Base-by-base conservation (phyloP, 306 rosid genomes). In the Lablab purpureus region DNA sequence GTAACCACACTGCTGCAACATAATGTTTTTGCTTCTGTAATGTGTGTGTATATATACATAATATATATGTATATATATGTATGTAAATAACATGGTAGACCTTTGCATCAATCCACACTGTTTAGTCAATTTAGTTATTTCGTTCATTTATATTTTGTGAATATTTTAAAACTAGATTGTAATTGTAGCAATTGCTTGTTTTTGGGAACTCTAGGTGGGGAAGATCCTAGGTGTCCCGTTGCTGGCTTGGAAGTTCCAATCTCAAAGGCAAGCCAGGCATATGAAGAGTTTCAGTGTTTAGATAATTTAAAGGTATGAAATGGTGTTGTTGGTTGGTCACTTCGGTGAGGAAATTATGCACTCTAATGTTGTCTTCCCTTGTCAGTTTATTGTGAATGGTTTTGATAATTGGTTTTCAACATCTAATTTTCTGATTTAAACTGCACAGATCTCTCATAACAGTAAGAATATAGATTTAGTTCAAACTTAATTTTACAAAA, bases 171-270 rank as follows among this genome's bases (percentile, higher is more conserved):
- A 49, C 80, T 84, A 52, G 67, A 43, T 30, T 74, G 46, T 55
- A 58, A 71, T 58, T 70, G 76, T 67, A 76, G 36, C 62, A 37
- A 60, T 41, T 45, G 10, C 17, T 56, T 81, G 81, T 47, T 64
- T 30, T 74, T 75, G 23, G 49, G 62, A 70, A 87, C 79, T 76
- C 76, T 56, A 95, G 99, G 98, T 60, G 93, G 87, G 2, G 93
- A 88, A 81, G 98, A 95, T 85, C 97, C 91, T 79, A 88, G 94
- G 65, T 92, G 98, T 71, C 97, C 93, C 7, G 47, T 80, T 46
- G 87, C 37, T 27, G 98, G 99, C 69, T 80, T 93, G 85, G 86
- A 87, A 23, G 69, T 63, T 76, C 81, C 87, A 8, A 54, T 37
- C 49, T 72, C 84, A 65, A 83, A 81, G 75, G 86, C 88, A 58